Evolutionary conservation across 2,329 filamentous ascomycete species (phyloP).

Genomic region (Paracoccidioides lutzii): DNA sequence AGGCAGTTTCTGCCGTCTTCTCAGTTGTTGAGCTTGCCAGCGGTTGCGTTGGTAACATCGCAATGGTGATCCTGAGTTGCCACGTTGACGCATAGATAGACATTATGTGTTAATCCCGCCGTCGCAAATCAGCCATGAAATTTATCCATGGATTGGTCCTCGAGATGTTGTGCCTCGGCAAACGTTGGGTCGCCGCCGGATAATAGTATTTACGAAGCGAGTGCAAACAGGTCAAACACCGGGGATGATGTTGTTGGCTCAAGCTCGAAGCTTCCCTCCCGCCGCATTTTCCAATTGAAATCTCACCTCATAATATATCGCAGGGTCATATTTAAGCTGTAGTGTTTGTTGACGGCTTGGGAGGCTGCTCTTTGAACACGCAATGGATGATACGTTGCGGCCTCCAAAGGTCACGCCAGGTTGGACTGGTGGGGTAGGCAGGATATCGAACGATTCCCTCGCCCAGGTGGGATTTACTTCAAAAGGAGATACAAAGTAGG

Average conservation of each 20-base stretch:
- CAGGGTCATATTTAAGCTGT: neutral
- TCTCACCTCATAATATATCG: neutral
- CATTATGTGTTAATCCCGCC: neutral
- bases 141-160: too few species aligned
- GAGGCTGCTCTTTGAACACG: neutral
- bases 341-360: too few species aligned
- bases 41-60: neutral
- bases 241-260: slow-evolving; percentile 3
- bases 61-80: neutral
- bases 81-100: neutral
- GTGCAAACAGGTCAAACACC: slow-evolving; percentile 20
- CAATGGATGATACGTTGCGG: slow-evolving; percentile 3
- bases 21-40: neutral
- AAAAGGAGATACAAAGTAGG: slow-evolving; percentile 75
- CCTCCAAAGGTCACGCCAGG: slow-evolving; percentile 4
- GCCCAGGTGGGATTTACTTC: slow-evolving; percentile 75
- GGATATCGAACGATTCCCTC: slow-evolving; percentile 60
- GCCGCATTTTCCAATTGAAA: neutral
- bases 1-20: neutral
- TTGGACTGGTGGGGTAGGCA: slow-evolving; percentile 56
- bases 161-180: neutral
- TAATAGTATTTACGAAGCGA: neutral
- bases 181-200: neutral
- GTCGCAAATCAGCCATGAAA: too few species aligned
- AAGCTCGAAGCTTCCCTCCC: neutral